A percentile compares a stretch with the other conserved stretches of the same genome.
phyloP scores from a whole-genome alignment of 2,329 filamentous ascomycete species.

The Penicillium oxalicum region DNA sequence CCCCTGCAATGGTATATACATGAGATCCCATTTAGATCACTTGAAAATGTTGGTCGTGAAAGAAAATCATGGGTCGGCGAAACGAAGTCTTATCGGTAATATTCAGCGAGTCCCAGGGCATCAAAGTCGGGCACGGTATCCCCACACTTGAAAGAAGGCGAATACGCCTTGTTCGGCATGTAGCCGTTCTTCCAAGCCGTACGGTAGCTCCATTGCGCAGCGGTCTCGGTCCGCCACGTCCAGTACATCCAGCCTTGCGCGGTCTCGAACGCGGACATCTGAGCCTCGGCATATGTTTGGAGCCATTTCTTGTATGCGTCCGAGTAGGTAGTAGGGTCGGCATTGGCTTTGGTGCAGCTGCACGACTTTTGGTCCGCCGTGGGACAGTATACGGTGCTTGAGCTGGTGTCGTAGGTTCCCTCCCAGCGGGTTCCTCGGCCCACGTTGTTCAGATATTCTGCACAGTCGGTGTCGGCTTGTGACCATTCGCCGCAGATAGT shows the following conservation, averaged over 20 bases:
- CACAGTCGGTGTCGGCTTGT: slow-evolving; percentile 95
- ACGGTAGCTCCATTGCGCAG: slow-evolving; percentile 73
- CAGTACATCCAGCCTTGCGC: slow-evolving; percentile 99
- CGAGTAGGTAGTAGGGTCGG: slow-evolving; percentile 61
- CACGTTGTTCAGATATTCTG: slow-evolving; percentile 80
- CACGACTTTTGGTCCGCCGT: slow-evolving; percentile 56
- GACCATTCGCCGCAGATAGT: slow-evolving; percentile 97
- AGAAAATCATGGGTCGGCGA: too few relatives aligned
- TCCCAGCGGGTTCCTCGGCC: slow-evolving; percentile 85
- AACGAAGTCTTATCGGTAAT: slow-evolving; percentile 29
- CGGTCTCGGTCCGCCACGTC: slow-evolving; percentile 90
- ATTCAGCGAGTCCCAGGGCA: slow-evolving; percentile 39
- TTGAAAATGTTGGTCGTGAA: too few relatives aligned
- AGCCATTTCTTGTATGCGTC: slow-evolving; percentile 77
- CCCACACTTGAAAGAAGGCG: slow-evolving; percentile 63
- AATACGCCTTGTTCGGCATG: slow-evolving; percentile 68
- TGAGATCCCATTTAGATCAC: background rate
- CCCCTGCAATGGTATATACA: background rate
- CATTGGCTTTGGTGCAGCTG: slow-evolving; percentile 70
- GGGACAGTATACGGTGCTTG: slow-evolving; percentile 70
- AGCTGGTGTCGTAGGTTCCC: slow-evolving; percentile 66
- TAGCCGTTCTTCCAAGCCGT: slow-evolving; percentile 66
- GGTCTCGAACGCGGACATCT: slow-evolving; percentile 90
- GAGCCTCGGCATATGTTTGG: slow-evolving; percentile 84
- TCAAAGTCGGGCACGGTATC: slow-evolving; percentile 42